Conservation (phyloP, 2,329 filamentous ascomycete genomes). For the Trichoderma sp. region DNA sequence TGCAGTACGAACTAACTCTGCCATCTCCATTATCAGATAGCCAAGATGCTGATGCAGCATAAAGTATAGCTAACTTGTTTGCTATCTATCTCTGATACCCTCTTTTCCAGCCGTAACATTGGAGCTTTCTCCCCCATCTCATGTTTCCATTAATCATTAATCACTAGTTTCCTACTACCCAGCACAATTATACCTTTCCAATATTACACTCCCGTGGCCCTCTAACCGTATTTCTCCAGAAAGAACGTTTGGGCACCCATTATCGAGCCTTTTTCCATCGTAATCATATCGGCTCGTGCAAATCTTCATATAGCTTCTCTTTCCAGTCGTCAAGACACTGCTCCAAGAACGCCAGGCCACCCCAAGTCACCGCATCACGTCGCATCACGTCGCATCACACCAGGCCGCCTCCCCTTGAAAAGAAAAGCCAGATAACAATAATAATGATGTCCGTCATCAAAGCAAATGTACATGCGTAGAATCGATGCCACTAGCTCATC, state of each 20-base stretch:
- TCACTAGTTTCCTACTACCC: conserved; percentile 11
- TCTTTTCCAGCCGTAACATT: background rate
- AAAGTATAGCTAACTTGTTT: conserved; percentile 3
- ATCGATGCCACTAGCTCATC: conserved; percentile 18
- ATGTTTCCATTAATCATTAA: conserved; percentile 21
- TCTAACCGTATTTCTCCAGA: background rate
- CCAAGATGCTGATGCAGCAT: background rate
- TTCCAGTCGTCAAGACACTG: conserved; percentile 15
- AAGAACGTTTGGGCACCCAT: background rate
- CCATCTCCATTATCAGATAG: background rate
- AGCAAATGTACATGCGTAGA: conserved; percentile 19
- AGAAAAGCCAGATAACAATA: conserved; percentile 3
- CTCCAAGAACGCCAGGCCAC: conserved; percentile 19
- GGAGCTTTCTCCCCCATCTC: conserved; percentile 3
- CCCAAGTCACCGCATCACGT: conserved; percentile 11
- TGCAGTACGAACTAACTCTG: background rate
- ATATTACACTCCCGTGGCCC: background rate
- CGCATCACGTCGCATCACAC: background rate
- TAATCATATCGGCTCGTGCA: background rate
- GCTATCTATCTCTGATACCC: conserved; percentile 6
- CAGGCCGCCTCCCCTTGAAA: conserved; percentile 9
- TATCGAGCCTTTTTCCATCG: background rate
- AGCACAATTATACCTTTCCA: conserved; percentile 10
- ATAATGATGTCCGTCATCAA: conserved; percentile 11
- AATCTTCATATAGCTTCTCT: background rate